phyloP scores from a whole-genome alignment of 106 monocot species.

The Dendrobium officinale region DNA sequence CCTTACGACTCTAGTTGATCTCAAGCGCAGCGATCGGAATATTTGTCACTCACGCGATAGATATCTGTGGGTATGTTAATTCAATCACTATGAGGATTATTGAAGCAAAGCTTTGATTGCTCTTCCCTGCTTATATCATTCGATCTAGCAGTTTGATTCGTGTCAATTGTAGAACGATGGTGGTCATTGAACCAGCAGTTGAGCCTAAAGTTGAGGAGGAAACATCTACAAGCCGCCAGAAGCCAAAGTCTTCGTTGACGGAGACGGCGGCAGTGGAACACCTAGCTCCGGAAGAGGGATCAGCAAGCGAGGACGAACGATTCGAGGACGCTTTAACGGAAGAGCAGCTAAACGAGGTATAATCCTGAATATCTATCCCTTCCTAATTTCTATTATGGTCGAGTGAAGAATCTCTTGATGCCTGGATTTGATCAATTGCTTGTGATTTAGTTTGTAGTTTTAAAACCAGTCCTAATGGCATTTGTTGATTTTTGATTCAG shows the following conservation, averaged over 20 bases:
- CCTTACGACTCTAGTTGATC: too few species aligned
- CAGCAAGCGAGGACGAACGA: constrained; percentile 17
- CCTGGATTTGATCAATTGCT: neutral
- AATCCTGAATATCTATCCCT: neutral
- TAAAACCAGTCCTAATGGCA: neutral
- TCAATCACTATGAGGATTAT: too few species aligned
- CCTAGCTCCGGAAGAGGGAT: neutral
- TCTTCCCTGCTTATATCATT: too few species aligned
- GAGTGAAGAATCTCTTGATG: too few species aligned
- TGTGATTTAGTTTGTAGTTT: neutral
- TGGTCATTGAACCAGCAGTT: constrained; percentile 13
- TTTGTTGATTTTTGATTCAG: too few species aligned
- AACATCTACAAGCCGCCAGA: neutral
- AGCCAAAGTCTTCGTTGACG: neutral
- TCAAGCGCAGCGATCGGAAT: too few species aligned
- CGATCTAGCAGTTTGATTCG: too few species aligned
- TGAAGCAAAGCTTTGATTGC: too few species aligned
- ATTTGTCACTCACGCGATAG: too few species aligned
- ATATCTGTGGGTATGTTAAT: too few species aligned
- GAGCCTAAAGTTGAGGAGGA: constrained; percentile 2
- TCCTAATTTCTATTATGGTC: neutral
- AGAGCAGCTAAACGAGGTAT: constrained; percentile 32
- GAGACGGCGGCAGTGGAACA: too few species aligned
- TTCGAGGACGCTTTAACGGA: constrained; percentile 39
- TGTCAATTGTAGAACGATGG: constrained; percentile 3